Base-by-base conservation (phyloP, 2,329 filamentous ascomycete species). In the Neocucurbitaria cava region DNA sequence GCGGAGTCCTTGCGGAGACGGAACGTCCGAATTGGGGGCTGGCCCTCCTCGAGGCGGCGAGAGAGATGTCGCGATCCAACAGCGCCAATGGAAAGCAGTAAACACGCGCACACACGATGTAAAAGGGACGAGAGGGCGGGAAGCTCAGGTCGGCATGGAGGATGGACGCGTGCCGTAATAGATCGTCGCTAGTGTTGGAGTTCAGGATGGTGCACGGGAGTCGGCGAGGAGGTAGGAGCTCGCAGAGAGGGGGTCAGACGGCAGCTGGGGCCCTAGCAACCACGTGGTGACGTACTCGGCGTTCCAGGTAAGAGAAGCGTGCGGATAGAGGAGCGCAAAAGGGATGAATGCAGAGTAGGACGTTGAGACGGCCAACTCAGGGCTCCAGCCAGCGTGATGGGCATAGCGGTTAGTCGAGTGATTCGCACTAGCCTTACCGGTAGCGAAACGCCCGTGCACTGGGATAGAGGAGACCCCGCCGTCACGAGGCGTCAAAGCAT, bases 71-170 rank as follows among this genome's bases (percentile, higher is more conserved):
- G 62, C 65, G 56, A 57, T 56, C 59, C 61, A 61, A 61, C 46
- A 64, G 62, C 55, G 63, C 64, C 67, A 72, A 73, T 71, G 67
- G 57, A 54, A 43, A 45, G 57, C 51, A 51, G 52, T 43, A 54
- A 31, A 47, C 43, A 59, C 43, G 65, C 66, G 69, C 64, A 57
- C 54, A 49, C 54, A 54, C 43, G 56, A 52, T 47, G 54, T 53
- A 49, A 59, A 52, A 52, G 54, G 38, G 49, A 55, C 38, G 52
- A 49, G 54, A 52, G 43, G 30, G 51, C 49, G 54, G 40, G 47
- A 51, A 61, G 60, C 55, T 72, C 66, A 75, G 63, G 55, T 55
- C 64, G 64, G 61, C 70, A 73, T 73, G 54, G 67, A 64, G 64
- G 58, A 54, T 47, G 55, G 57, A 65, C 65, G 62, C 60, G 68